A percentile compares a stretch with the other conserved stretches of the same genome.
These are phyloP conservation scores for Podospora conica DNA, from an alignment of 495 filamentous ascomycete genomes.

Conservation along the genomic window DNA sequence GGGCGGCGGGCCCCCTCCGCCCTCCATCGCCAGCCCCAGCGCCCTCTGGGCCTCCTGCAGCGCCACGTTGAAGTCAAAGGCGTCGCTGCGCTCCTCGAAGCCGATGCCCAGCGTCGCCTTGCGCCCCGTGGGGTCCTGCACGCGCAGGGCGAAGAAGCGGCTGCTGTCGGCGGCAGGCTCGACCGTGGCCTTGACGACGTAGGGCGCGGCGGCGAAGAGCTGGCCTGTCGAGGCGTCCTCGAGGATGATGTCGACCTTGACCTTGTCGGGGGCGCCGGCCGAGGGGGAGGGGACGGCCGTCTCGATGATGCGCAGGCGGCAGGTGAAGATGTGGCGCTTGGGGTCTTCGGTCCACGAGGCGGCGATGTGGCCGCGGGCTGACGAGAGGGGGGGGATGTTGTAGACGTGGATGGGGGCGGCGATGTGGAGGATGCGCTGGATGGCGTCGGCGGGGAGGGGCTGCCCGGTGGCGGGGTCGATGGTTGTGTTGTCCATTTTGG, in stretches of 20 bases:
- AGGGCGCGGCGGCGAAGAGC: slow-evolving; percentile 76
- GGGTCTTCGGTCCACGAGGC: slow-evolving; percentile 67
- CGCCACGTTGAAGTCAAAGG: slow-evolving; percentile 76
- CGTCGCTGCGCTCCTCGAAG: slow-evolving; percentile 76
- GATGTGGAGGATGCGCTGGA: slow-evolving; percentile 73
- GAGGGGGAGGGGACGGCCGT: slow-evolving; percentile 47
- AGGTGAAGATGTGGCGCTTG: slow-evolving; percentile 70
- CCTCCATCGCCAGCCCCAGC: slow-evolving; percentile 37
- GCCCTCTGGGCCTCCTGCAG: slow-evolving; percentile 64
- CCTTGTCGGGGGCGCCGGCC: slow-evolving; percentile 38
- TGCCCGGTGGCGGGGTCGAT: slow-evolving; percentile 55
- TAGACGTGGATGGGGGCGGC: slow-evolving; percentile 68
- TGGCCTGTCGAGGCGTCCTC: slow-evolving; percentile 64
- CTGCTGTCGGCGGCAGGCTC: slow-evolving; percentile 67
- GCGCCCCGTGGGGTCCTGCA: slow-evolving; percentile 60
- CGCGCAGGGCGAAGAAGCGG: slow-evolving; percentile 76
- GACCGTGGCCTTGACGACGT: slow-evolving; percentile 51
- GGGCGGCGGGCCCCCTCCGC: slow-evolving; percentile 19
- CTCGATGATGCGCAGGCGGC: slow-evolving; percentile 71
- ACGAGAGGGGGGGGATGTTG: slow-evolving; percentile 62
- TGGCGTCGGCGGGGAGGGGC: slow-evolving; percentile 57
- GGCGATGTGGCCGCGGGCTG: slow-evolving; percentile 67
- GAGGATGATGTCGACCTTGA: slow-evolving; percentile 66
- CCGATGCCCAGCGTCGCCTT: slow-evolving; percentile 77
- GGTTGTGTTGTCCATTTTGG: slow-evolving; percentile 30